Percentiles rank a stretch among this genome's conserved stretches.
phyloP scores from a whole-genome alignment of 352 stramenopile species.

The Globisporangium irregulare region DNA sequence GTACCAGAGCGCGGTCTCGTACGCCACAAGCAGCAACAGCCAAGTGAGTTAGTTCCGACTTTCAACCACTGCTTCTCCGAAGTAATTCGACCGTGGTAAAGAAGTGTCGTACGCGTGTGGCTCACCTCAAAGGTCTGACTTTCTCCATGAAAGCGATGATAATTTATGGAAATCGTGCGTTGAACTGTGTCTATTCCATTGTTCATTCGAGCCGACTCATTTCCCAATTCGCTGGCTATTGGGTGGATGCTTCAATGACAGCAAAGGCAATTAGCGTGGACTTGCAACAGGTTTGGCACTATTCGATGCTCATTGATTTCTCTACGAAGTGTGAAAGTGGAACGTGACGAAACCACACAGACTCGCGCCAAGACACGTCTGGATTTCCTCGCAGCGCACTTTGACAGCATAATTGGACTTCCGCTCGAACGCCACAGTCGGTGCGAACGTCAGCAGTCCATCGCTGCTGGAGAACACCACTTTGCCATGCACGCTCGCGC shows the following conservation, averaged over 20 bases:
- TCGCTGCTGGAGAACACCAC: slow-evolving; percentile 16
- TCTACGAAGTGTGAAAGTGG: slow-evolving; percentile 20
- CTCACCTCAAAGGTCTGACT: background rate
- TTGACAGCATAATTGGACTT: slow-evolving; percentile 30
- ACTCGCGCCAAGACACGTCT: slow-evolving; percentile 22
- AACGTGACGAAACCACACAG: slow-evolving; percentile 12
- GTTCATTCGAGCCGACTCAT: no score
- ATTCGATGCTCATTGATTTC: background rate
- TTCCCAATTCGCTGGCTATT: background rate
- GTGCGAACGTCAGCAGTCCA: slow-evolving; percentile 25
- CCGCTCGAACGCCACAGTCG: slow-evolving; percentile 34
- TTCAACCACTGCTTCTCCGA: background rate
- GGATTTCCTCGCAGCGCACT: slow-evolving; percentile 27
- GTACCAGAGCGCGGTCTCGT: slow-evolving; percentile 45
- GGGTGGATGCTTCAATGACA: background rate
- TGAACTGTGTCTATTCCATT: no score
- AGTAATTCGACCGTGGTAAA: background rate
- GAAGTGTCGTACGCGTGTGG: background rate
- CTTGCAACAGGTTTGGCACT: background rate
- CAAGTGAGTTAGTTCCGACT: background rate
- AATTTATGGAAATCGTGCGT: background rate
- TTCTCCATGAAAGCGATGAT: background rate
- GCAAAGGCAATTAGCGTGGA: background rate
- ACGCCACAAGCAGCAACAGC: slow-evolving; percentile 19
- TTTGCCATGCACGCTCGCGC: slow-evolving; percentile 23